A percentile compares a stretch with the other conserved stretches of the same genome.
These are phyloP conservation scores for Tulasnella sp. DNA, from an alignment of 768 basidiomycete species.

Conservation along the genomic window DNA sequence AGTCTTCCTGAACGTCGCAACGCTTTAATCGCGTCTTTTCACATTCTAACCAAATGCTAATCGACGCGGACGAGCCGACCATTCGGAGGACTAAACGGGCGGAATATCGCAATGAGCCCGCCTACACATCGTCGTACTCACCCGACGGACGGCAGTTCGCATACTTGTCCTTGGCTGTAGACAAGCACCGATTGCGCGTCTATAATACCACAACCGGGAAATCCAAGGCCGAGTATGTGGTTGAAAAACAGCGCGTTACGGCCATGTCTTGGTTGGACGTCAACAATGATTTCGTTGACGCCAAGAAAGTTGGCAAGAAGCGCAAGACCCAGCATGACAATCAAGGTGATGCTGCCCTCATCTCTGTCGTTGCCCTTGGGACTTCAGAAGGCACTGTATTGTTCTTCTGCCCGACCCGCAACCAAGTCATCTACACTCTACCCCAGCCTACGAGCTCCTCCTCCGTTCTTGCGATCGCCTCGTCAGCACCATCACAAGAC, in stretches of 20 bases:
- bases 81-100: not conserved
- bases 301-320: slow-evolving; percentile 35
- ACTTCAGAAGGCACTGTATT: slow-evolving; percentile 47
- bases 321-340: slow-evolving; percentile 23
- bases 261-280: slow-evolving; percentile 37
- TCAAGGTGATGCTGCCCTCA: not conserved
- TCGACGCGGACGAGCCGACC: too few relatives aligned
- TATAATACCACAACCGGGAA: slow-evolving; percentile 46
- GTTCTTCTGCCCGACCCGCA: slow-evolving; percentile 51
- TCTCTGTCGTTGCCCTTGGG: slow-evolving; percentile 43
- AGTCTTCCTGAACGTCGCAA: too few relatives aligned
- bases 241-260: slow-evolving; percentile 45
- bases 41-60: too few relatives aligned
- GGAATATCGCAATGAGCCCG: not conserved
- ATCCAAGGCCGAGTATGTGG: slow-evolving; percentile 43
- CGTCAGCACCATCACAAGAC: not conserved
- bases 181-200: slow-evolving; percentile 58
- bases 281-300: slow-evolving; percentile 24
- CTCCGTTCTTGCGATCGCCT: slow-evolving; percentile 38
- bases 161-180: slow-evolving; percentile 49
- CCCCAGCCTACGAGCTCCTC: slow-evolving; percentile 44
- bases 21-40: too few relatives aligned
- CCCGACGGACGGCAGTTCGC: slow-evolving; percentile 44
- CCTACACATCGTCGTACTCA: slow-evolving; percentile 35
- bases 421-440: slow-evolving; percentile 41